phyloP scores from a whole-genome alignment of 2,329 filamentous ascomycete species.

The Exophiala sp. region DNA sequence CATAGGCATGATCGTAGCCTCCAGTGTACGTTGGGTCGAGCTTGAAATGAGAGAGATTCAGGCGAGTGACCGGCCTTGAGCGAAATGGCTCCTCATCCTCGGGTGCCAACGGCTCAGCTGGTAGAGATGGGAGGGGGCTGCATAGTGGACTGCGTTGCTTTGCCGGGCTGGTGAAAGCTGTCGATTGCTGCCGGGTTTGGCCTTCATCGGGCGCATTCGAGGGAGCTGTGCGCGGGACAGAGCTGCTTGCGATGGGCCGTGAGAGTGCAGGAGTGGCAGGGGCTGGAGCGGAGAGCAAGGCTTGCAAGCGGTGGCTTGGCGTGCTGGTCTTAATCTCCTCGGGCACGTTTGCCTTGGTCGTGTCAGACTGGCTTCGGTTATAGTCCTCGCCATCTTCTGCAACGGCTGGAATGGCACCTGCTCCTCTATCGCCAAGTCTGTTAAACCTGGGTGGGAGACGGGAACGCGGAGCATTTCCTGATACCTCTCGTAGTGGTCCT shows the following conservation, averaged over 20 bases:
- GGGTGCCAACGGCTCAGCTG: not conserved
- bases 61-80: conserved; percentile 49
- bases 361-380: conserved; percentile 13
- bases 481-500: conserved; percentile 15
- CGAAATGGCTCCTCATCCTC: conserved; percentile 48
- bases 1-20: conserved; percentile 65
- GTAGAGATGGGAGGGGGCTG: conserved; percentile 1
- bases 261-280: conserved; percentile 4
- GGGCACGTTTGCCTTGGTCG: conserved; percentile 7
- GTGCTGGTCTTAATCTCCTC: conserved; percentile 8
- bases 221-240: not conserved
- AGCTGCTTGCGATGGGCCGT: not conserved
- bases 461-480: conserved; percentile 2
- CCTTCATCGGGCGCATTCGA: not conserved
- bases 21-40: conserved; percentile 68
- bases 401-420: conserved; percentile 40
- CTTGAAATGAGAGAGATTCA: conserved; percentile 70
- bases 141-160: not conserved
- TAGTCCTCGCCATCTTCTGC: conserved; percentile 47
- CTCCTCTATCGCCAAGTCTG: conserved; percentile 19
- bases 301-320: conserved; percentile 14
- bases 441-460: conserved; percentile 2
- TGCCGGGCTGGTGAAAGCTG: not conserved
- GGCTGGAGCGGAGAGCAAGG: conserved; percentile 11
- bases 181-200: not conserved